A percentile compares a stretch with the other conserved stretches of the same genome.
phyloP scores from a whole-genome alignment of 768 basidiomycete species.

The Coprinopsis marcescibilis region DNA sequence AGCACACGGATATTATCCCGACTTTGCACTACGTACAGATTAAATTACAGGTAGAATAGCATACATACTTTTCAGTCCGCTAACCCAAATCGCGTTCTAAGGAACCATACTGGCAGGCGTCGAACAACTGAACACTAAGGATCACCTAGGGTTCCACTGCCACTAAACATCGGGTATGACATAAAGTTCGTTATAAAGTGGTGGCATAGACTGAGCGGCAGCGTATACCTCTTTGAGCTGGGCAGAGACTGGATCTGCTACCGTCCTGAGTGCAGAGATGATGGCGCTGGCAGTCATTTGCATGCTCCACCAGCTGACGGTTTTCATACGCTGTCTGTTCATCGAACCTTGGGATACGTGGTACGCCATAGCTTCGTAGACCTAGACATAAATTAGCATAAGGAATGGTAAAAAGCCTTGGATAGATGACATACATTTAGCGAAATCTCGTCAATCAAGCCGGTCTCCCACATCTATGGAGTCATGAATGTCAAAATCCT shows the following conservation, averaged over 20 bases:
- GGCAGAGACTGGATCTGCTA: slow-evolving; percentile 63
- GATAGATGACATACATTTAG: slow-evolving; percentile 54
- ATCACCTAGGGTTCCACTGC: neutral
- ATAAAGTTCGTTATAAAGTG: slow-evolving; percentile 16
- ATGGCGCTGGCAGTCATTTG: slow-evolving; percentile 91
- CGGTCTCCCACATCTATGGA: slow-evolving; percentile 88
- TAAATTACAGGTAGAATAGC: too few relatives aligned
- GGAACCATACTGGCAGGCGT: too few relatives aligned
- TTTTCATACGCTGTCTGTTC: slow-evolving; percentile 78
- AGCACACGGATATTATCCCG: too few relatives aligned
- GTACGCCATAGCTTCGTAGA: slow-evolving; percentile 89
- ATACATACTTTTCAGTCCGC: too few relatives aligned
- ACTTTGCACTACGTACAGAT: too few relatives aligned
- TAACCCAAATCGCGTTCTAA: too few relatives aligned
- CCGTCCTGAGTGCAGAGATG: slow-evolving; percentile 66
- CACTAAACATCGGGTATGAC: slow-evolving; percentile 17
- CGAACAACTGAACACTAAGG: too few relatives aligned
- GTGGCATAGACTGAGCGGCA: slow-evolving; percentile 23
- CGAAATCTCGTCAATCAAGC: slow-evolving; percentile 87
- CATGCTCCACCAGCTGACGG: slow-evolving; percentile 90
- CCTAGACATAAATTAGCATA: slow-evolving; percentile 34
- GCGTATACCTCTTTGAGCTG: slow-evolving; percentile 41
- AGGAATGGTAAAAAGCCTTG: neutral
- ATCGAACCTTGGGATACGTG: slow-evolving; percentile 90
- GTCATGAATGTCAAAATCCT: slow-evolving; percentile 10